These are phyloP conservation scores for Penicillium macrosclerotiorum DNA, from an alignment of 495 filamentous ascomycete species.

Conservation along the genomic window DNA sequence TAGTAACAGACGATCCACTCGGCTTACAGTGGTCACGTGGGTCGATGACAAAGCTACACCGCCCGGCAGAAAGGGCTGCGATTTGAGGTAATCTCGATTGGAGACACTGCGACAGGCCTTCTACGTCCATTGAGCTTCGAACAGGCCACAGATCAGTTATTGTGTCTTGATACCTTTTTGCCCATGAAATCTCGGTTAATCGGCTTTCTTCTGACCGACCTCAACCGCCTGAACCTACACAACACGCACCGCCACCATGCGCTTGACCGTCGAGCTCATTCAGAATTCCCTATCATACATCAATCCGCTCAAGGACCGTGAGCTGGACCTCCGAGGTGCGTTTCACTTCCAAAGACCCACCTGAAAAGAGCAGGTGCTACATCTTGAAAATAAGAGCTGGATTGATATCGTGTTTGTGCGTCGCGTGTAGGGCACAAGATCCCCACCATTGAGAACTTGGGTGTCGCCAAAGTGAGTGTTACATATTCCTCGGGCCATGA, in stretches of 20 bases:
- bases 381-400: constrained; percentile 67
- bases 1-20: too few relatives aligned
- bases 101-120: constrained; percentile 24
- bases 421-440: constrained; percentile 89
- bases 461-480: constrained; percentile 76
- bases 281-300: constrained; percentile 91
- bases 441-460: constrained; percentile 95
- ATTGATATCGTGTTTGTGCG: constrained; percentile 72
- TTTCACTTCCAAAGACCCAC: constrained; percentile 37
- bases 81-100: constrained; percentile 13
- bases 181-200: constrained; percentile 6
- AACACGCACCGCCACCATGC: constrained; percentile 57
- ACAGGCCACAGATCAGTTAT: too few relatives aligned
- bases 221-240: neutral
- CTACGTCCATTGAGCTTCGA: constrained; percentile 11
- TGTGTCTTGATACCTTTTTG: neutral
- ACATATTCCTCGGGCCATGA: neutral
- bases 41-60: constrained; percentile 12
- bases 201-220: neutral
- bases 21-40: constrained; percentile 9
- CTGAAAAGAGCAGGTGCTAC: constrained; percentile 99
- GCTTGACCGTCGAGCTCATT: constrained; percentile 92
- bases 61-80: constrained; percentile 31
- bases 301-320: constrained; percentile 95
- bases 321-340: constrained; percentile 99